phyloP scores from a whole-genome alignment of 225 moss, liverwort and hornwort species.

The Sphagnum contortum region DNA sequence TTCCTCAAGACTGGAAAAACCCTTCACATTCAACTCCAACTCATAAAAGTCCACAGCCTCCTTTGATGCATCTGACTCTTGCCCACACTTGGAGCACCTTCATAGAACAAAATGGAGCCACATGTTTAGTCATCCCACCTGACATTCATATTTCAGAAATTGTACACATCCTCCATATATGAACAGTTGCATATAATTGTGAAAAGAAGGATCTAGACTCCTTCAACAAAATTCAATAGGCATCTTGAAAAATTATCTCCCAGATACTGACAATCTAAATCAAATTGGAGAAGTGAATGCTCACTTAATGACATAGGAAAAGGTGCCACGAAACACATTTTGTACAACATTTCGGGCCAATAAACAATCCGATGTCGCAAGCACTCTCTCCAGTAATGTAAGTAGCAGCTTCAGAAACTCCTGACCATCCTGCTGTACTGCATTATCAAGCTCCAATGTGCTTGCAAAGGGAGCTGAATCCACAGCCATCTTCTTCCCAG shows the following conservation, averaged over 20 bases:
- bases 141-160: background rate
- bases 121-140: background rate
- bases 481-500: conserved; percentile 85
- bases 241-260: background rate
- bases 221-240: background rate
- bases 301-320: conserved; percentile 64
- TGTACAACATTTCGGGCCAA: conserved; percentile 89
- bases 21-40: conserved; percentile 95
- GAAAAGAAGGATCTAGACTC: too few species aligned
- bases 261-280: background rate
- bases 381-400: conserved; percentile 85
- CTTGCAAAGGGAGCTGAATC: conserved; percentile 97
- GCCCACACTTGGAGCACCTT: conserved; percentile 92
- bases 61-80: conserved; percentile 94
- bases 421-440: conserved; percentile 98
- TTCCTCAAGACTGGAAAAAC: conserved; percentile 85
- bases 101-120: conserved; percentile 12
- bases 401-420: conserved; percentile 93
- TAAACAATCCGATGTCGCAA: conserved; percentile 65
- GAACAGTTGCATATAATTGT: too few species aligned
- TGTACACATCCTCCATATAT: too few species aligned
- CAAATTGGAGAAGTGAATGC: too few species aligned
- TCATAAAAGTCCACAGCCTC: conserved; percentile 96
- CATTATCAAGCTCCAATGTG: conserved; percentile 94
- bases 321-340: conserved; percentile 87